A percentile compares a stretch with the other conserved stretches of the same genome.
Conservation (phyloP, 345 rosid species). For the Ailanthus altissimus region DNA sequence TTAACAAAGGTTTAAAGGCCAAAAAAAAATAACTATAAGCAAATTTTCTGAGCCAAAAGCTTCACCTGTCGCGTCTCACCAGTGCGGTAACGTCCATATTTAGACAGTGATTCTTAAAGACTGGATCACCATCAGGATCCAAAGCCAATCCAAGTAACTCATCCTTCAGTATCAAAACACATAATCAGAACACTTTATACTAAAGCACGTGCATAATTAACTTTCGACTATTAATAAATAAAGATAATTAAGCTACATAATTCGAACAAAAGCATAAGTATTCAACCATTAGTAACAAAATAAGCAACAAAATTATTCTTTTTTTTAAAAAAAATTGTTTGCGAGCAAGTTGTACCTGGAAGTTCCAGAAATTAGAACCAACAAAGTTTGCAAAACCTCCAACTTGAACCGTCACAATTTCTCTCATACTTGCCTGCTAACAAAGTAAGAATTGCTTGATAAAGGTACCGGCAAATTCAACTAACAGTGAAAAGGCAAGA, state of each 20-base stretch:
- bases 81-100: slow-evolving; percentile 82
- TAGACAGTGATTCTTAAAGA: slow-evolving; percentile 56
- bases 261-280: not conserved
- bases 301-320: not conserved
- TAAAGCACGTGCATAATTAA: not conserved
- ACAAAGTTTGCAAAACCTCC: slow-evolving; percentile 86
- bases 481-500: not conserved
- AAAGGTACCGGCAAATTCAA: not conserved
- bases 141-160: slow-evolving; percentile 82
- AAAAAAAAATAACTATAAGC: not conserved
- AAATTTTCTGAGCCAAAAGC: not conserved
- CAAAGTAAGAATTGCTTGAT: not conserved
- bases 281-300: not conserved
- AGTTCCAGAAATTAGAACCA: slow-evolving; percentile 99
- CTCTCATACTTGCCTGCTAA: slow-evolving; percentile 55
- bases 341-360: slow-evolving; percentile 56
- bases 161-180: slow-evolving; percentile 49
- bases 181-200: not conserved
- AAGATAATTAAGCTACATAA: not conserved
- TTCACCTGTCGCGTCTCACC: slow-evolving; percentile 79
- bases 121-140: slow-evolving; percentile 64
- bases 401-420: slow-evolving; percentile 77
- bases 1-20: not conserved
- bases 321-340: not conserved
- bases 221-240: not conserved